These are phyloP conservation scores for Nicotiana attenuata DNA, from an alignment of 257 asterid genomes.

Conservation along the genomic window DNA sequence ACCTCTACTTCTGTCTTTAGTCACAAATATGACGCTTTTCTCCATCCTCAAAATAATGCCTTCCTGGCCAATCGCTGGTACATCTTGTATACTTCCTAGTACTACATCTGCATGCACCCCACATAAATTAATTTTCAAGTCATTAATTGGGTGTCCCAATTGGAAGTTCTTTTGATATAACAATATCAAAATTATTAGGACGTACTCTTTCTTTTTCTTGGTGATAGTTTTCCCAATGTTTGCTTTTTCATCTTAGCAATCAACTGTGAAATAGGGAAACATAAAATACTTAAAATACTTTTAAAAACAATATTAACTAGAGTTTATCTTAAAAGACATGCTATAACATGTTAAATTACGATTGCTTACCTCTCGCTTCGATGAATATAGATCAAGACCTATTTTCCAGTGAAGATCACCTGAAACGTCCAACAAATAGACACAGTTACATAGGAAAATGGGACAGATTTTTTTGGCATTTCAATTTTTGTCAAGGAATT, in stretches of 20 bases:
- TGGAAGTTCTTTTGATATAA: background rate
- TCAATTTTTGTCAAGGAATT: background rate
- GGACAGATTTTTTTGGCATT: background rate
- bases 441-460: background rate
- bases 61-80: constrained; percentile 97
- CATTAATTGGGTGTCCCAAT: background rate
- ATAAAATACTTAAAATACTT: background rate
- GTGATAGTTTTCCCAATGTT: constrained; percentile 76
- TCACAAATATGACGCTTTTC: constrained; percentile 84
- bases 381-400: constrained; percentile 87
- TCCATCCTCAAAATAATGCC: constrained; percentile 89
- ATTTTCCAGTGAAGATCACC: constrained; percentile 98
- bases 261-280: constrained; percentile 39
- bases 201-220: constrained; percentile 88
- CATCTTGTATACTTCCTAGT: constrained; percentile 58
- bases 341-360: too few species aligned
- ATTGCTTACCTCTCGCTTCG: constrained; percentile 59
- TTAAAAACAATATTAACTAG: too few species aligned
- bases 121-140: background rate
- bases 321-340: too few species aligned
- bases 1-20: constrained; percentile 74
- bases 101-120: constrained; percentile 62
- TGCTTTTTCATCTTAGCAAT: constrained; percentile 99
- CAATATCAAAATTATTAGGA: background rate
- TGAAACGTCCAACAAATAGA: constrained; percentile 13